phyloP scores from a whole-genome alignment of 257 asterid genomes.

The Rauvolfia tetraphylla region DNA sequence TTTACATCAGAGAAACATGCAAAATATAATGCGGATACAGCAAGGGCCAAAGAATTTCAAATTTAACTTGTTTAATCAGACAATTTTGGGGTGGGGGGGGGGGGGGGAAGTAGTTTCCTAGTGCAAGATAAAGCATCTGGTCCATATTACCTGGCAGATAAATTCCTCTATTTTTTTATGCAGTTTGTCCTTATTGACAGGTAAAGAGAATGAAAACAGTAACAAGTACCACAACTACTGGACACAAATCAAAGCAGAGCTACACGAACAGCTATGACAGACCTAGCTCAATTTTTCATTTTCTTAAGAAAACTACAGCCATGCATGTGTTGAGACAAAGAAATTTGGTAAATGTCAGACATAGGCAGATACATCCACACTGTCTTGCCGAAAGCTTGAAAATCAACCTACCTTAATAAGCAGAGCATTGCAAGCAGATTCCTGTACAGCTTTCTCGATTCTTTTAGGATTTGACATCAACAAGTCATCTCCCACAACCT shows the following conservation, averaged over 20 bases:
- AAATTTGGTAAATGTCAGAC: not conserved
- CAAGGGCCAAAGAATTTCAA: not conserved
- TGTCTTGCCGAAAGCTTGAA: constrained; percentile 10
- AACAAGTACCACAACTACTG: not conserved
- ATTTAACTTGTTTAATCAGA: not conserved
- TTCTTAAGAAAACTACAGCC: not conserved
- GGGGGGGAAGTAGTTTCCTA: not conserved
- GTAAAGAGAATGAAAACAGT: not conserved
- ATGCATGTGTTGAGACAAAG: not conserved
- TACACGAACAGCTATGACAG: not conserved
- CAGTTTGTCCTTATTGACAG: not conserved
- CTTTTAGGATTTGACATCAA: constrained; percentile 88
- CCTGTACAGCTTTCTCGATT: constrained; percentile 82
- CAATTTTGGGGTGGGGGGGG: no score
- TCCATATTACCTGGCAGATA: not conserved
- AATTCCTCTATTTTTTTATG: not conserved
- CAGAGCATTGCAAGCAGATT: constrained; percentile 84
- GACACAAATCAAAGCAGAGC: not conserved
- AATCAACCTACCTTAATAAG: constrained; percentile 65
- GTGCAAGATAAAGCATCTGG: not conserved
- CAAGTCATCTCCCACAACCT: constrained; percentile 92
- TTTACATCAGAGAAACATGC: not conserved
- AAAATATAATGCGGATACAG: not conserved
- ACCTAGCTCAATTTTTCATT: not conserved
- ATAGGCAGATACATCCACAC: not conserved